A percentile compares a stretch with the other conserved stretches of the same genome.
phyloP scores from a whole-genome alignment of 2,329 filamentous ascomycete genomes.

The Colletotrichum siamense region DNA sequence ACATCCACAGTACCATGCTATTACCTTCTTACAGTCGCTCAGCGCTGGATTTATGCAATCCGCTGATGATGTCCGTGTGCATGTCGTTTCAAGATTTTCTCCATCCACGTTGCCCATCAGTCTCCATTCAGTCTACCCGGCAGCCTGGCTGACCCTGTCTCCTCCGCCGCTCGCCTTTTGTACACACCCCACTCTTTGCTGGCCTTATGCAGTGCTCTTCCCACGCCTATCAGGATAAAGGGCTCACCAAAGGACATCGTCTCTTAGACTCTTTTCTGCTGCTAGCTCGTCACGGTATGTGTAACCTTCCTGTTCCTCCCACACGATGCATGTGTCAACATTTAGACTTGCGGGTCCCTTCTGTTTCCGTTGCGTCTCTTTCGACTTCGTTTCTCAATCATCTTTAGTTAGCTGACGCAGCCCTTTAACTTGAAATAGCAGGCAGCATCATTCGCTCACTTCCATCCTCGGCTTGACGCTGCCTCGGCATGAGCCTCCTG shows the following conservation, averaged over 20 bases:
- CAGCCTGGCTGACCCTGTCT: constrained; percentile 1
- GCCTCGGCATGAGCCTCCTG: background rate
- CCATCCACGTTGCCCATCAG: background rate
- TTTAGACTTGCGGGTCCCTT: constrained; percentile 3
- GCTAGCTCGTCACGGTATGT: constrained; percentile 6
- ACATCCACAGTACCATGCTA: background rate
- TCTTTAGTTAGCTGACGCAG: background rate
- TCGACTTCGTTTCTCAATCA: background rate
- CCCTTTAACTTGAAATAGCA: background rate
- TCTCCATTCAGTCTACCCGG: background rate
- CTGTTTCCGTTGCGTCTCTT: background rate
- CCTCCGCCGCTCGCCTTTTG: background rate
- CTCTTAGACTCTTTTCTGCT: background rate
- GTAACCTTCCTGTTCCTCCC: background rate
- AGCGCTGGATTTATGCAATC: constrained; percentile 9
- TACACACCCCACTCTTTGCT: constrained; percentile 18
- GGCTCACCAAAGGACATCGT: background rate
- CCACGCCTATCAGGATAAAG: constrained; percentile 19
- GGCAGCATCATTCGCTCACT: background rate
- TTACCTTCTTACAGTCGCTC: background rate
- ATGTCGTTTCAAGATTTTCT: constrained; percentile 3
- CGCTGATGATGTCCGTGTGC: constrained; percentile 9
- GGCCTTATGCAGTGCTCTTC: constrained; percentile 3
- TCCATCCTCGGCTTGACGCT: background rate
- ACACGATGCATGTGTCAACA: background rate